These are phyloP conservation scores for Pseudocohnilembus persalinus DNA, from an alignment of 169 alveolate species.

Conservation along the genomic window DNA sequence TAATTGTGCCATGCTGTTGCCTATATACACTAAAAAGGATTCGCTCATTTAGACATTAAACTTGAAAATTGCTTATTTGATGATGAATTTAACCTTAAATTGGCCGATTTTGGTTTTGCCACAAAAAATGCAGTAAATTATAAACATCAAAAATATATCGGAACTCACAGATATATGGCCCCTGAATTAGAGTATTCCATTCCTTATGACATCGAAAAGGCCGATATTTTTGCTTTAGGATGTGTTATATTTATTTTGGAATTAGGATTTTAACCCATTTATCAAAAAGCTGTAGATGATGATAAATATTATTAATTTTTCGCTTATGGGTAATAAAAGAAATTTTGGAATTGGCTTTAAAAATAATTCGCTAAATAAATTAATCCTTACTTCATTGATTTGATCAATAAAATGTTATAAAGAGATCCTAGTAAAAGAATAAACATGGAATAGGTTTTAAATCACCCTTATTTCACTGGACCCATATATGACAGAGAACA, in stretches of 20 bases:
- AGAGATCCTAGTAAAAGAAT: neutral
- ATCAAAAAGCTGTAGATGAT: neutral
- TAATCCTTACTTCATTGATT: neutral
- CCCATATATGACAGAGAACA: neutral
- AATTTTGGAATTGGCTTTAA: neutral
- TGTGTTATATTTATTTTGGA: neutral
- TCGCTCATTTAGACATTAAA: conserved; percentile 19
- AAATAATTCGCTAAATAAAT: neutral
- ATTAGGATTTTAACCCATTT: neutral
- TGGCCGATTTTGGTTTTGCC: conserved; percentile 31
- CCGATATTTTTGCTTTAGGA: conserved; percentile 43
- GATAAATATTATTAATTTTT: neutral
- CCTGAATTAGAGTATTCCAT: conserved; percentile 30
- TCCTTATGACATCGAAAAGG: conserved; percentile 22
- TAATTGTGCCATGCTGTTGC: conserved; percentile 2
- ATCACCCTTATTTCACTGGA: neutral
- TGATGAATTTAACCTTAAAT: conserved; percentile 12
- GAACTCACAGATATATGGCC: conserved; percentile 30
- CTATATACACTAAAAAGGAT: conserved; percentile 4
- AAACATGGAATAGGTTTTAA: neutral
- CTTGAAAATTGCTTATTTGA: conserved; percentile 13
- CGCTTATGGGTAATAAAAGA: neutral
- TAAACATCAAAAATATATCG: conserved; percentile 8
- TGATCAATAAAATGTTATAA: neutral
- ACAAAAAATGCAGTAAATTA: neutral